Evolutionary conservation across 768 basidiomycete genomes (phyloP).

Genomic region (Lentinula aciculospora): DNA sequence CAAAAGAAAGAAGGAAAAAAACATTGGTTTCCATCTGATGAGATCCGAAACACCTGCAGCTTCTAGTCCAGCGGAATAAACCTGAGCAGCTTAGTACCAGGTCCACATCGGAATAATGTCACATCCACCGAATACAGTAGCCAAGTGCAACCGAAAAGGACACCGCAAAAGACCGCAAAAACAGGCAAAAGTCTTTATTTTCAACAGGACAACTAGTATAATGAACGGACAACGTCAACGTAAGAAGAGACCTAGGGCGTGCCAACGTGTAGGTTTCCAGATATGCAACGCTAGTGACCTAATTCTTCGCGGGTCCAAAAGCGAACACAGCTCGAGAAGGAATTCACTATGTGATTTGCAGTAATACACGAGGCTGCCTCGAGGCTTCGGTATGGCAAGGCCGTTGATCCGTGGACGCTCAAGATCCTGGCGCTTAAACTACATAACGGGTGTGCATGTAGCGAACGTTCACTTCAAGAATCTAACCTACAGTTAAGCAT

Average conservation of each 20-base stretch:
- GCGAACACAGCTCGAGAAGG: neutral
- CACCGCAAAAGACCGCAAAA: no score
- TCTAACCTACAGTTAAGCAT: no score
- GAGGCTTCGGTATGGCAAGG: neutral
- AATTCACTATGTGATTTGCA: conserved; percentile 1
- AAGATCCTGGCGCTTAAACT: conserved; percentile 1
- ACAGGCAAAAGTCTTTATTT: neutral
- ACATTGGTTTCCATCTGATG: neutral
- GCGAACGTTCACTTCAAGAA: no score
- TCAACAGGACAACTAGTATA: no score
- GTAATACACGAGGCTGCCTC: conserved; percentile 6
- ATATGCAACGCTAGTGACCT: neutral
- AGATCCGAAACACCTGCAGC: neutral
- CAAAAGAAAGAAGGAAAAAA: neutral
- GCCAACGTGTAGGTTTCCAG: neutral
- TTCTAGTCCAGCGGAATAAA: neutral
- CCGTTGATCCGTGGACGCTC: neutral
- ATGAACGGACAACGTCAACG: neutral
- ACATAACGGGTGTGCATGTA: conserved; percentile 20
- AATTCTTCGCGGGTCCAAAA: conserved; percentile 1
- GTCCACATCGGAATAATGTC: neutral
- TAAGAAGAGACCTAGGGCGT: neutral
- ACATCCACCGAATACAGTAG: neutral
- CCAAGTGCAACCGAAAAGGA: neutral
- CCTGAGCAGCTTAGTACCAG: neutral